Conservation (phyloP, 2,329 filamentous ascomycete genomes). For the Paraconiothyrium sp. region DNA sequence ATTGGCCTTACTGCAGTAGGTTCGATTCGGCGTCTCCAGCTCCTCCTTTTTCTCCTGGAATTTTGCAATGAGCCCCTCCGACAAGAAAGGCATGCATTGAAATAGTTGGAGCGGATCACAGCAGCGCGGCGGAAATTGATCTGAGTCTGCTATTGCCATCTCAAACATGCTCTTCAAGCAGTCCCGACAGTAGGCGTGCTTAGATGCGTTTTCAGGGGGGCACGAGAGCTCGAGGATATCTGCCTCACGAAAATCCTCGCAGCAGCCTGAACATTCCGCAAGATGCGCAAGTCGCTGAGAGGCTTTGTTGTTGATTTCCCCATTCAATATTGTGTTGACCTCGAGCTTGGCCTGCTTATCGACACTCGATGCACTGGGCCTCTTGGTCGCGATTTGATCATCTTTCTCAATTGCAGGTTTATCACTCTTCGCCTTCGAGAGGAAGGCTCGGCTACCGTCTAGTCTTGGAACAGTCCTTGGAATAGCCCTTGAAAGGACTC, state of each 20-base stretch:
- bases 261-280: background rate
- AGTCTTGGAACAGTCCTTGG: no score
- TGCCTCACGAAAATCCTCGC: background rate
- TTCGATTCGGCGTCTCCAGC: constrained; percentile 24
- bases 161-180: constrained; percentile 31
- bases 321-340: background rate
- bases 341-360: background rate
- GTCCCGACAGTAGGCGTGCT: constrained; percentile 30
- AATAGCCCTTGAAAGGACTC: no score
- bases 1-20: constrained; percentile 24
- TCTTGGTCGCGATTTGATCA: no score
- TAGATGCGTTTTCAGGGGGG: background rate
- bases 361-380: background rate
- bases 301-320: background rate
- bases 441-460: no score
- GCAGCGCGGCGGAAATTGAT: constrained; percentile 34
- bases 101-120: constrained; percentile 26
- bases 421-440: no score
- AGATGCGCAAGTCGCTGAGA: background rate
- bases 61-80: constrained; percentile 1
- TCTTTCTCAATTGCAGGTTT: no score
- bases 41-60: constrained; percentile 25
- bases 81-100: constrained; percentile 17
- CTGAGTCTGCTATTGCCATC: constrained; percentile 23
- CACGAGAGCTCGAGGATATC: constrained; percentile 22